Conservation (phyloP, 768 basidiomycete genomes). For the Austroboletus eburneus region DNA sequence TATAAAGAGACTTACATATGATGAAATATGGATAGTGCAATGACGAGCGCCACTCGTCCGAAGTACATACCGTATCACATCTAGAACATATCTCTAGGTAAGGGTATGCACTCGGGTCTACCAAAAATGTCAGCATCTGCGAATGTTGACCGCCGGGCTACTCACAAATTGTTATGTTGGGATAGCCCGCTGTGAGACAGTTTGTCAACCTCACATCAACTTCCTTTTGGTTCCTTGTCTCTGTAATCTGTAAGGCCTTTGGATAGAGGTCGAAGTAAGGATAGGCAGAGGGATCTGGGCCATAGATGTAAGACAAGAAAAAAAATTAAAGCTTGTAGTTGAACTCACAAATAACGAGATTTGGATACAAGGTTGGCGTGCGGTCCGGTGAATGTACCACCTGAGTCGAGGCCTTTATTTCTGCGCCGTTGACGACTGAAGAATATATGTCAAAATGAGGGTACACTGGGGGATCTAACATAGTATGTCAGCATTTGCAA, state of each 20-base stretch:
- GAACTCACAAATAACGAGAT: slow-evolving; percentile 17
- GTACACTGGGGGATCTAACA: slow-evolving; percentile 37
- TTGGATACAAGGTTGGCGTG: slow-evolving; percentile 7
- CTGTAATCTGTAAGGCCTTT: slow-evolving; percentile 26
- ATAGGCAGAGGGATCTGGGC: slow-evolving; percentile 38
- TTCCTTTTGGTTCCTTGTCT: slow-evolving; percentile 53
- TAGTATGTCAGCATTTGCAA: slow-evolving; percentile 3
- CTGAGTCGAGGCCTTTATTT: background rate
- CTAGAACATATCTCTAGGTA: slow-evolving; percentile 39
- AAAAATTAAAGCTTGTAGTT: background rate
- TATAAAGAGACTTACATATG: slow-evolving; percentile 23
- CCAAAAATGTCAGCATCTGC: slow-evolving; percentile 18
- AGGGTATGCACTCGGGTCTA: slow-evolving; percentile 41
- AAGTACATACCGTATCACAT: slow-evolving; percentile 6
- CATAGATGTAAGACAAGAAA: background rate
- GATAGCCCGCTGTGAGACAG: slow-evolving; percentile 18
- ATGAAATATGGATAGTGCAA: slow-evolving; percentile 25
- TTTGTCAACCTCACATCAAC: slow-evolving; percentile 4
- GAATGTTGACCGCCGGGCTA: background rate
- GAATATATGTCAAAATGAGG: slow-evolving; percentile 43
- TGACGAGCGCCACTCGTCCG: background rate
- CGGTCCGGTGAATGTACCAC: background rate
- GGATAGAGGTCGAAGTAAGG: slow-evolving; percentile 43
- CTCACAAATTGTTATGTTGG: slow-evolving; percentile 29
- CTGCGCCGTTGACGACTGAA: background rate